A percentile compares a stretch with the other conserved stretches of the same genome.
Evolutionary conservation across 176 grass and related monocot species (phyloP).

Genomic region (Hyparrhenia diplandra): DNA sequence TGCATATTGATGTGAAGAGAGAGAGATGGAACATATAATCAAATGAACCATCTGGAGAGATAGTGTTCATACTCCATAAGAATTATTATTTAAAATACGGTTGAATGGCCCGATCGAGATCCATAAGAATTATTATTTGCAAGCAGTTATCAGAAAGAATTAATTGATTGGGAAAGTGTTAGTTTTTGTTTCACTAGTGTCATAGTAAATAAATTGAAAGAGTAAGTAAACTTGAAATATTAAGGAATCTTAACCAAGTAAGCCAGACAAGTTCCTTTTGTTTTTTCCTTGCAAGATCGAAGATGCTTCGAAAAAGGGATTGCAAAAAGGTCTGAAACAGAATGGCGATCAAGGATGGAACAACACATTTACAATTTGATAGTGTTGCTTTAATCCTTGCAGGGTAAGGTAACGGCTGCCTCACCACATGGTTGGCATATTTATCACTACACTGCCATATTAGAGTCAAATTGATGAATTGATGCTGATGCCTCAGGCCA

Average conservation of each 20-base stretch:
- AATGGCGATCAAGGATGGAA: neutral
- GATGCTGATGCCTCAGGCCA: neutral
- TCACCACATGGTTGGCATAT: conserved; percentile 9
- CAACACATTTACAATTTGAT: conserved; percentile 23
- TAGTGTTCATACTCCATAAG: no score
- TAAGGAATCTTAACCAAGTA: neutral
- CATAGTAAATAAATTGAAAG: conserved; percentile 9
- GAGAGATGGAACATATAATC: no score
- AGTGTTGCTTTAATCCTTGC: conserved; percentile 19
- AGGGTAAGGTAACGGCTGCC: conserved; percentile 27
- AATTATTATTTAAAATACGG: no score
- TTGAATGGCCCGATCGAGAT: no score
- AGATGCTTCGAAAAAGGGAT: neutral
- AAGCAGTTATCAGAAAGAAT: neutral
- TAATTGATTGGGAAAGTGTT: neutral
- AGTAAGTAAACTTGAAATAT: neutral
- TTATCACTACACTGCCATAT: conserved; percentile 2
- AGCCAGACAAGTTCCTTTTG: neutral
- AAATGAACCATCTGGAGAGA: no score
- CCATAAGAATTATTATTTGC: neutral
- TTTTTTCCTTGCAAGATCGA: conserved; percentile 5
- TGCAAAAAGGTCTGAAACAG: neutral
- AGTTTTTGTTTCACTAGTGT: neutral
- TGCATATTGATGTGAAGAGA: neutral
- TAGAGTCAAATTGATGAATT: conserved; percentile 9